Evolutionary conservation across 768 basidiomycete genomes (phyloP), one percentile per base, ranked within the genome.

Genomic region (Floccularia luteovirens): DNA sequence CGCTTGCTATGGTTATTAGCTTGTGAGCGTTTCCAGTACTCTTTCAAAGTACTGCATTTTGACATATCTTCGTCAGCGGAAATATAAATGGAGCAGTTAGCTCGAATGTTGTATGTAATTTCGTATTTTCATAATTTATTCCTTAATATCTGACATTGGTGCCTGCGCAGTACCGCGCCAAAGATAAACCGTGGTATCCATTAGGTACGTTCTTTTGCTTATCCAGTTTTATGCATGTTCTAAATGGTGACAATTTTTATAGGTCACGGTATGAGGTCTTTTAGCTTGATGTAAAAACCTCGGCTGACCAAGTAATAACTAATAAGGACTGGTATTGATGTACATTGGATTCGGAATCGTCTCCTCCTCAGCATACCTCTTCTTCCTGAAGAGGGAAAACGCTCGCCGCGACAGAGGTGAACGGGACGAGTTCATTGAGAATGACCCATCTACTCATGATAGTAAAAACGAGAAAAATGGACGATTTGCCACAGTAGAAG

Each of bases 51-150:
- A 24, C 30, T 28, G 19, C 20, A 43, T 5, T 41, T 36, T 36
- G 32, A 14, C 28, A 30, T n/a, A 20, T 25, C 14, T 8, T 40
- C 21, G 17, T 41, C n/a, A 82, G 79, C 47, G 82, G 82, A 5
- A 85, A 85, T 53, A 61, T 85, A 37, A 82, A 84, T 51, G 83
- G 82, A 14, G 82, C 79, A n/a, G 75, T 88, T 30, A 77, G 75
- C 52, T 83, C 81, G 13, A 85, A 86, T 49, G 74, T 88, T 24
- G 79, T 79, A 57, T 48, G 79, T 70, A 24, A n/a, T 32, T 21
- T n/a, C 24, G 23, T 24, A 5, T 17, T 22, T 10, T 31, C 19
- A 24, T 31, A 22, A 28, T 31, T 28, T 21, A 16, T 27, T 17
- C 36, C n/a, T 24, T 41, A 21, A 38, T 17, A 38, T 13, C 36